Evolutionary conservation across 2,329 filamentous ascomycete species (phyloP).

Genomic region (Fusarium armeniacum): DNA sequence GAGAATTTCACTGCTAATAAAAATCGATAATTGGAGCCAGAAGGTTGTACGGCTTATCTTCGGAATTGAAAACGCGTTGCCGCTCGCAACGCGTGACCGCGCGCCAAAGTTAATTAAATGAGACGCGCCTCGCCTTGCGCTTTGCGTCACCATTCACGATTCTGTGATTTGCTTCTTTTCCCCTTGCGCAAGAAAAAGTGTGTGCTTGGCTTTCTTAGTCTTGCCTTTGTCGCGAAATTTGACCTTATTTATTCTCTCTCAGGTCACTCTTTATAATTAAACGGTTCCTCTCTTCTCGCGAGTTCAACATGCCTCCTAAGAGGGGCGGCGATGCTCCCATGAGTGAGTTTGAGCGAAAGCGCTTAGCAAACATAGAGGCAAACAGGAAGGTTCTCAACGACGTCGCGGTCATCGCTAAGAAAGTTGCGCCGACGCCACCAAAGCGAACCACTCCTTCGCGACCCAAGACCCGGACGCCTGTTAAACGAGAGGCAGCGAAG

Average conservation of each 20-base stretch:
- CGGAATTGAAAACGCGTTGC: conserved; percentile 37
- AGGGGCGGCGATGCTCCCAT: conserved; percentile 62
- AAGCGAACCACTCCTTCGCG: conserved; percentile 58
- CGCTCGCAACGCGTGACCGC: conserved; percentile 51
- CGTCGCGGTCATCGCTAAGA: conserved; percentile 78
- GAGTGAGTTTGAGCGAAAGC: conserved; percentile 88
- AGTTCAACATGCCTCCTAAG: conserved; percentile 58
- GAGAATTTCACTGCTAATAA: conserved; percentile 31
- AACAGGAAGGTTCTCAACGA: conserved; percentile 86
- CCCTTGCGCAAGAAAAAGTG: conserved; percentile 13
- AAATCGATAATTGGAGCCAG: conserved; percentile 33
- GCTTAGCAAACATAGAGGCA: conserved; percentile 87
- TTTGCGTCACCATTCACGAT: conserved; percentile 39
- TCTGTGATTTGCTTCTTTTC: background rate
- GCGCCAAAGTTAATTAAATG: conserved; percentile 51
- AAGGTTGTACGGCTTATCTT: conserved; percentile 33
- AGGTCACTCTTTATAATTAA: too few species aligned
- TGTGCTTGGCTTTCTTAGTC: background rate
- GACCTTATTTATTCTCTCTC: background rate
- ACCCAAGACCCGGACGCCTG: conserved; percentile 55
- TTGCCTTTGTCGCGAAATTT: background rate
- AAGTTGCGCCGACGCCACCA: conserved; percentile 71
- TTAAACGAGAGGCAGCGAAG: conserved; percentile 63
- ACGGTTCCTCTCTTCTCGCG: background rate
- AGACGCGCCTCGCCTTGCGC: conserved; percentile 37